phyloP scores from a whole-genome alignment of 371 early-diverging fungal species.

The Funneliformis caledonium region DNA sequence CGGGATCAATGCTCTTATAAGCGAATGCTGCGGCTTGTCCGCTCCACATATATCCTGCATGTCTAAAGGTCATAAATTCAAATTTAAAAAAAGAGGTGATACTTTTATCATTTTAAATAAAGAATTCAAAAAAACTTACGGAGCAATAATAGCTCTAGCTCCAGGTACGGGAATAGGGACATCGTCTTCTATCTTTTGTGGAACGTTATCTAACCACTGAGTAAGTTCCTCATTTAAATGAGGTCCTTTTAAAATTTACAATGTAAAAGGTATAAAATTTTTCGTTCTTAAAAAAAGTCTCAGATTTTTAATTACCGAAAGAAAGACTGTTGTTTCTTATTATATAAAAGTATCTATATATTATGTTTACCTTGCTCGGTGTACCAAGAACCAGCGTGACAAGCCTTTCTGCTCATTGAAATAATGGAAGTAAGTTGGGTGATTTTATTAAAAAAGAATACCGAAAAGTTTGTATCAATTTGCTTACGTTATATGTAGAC shows the following conservation, averaged over 20 bases:
- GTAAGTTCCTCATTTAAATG: conserved; percentile 55
- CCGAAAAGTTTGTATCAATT: too few relatives aligned
- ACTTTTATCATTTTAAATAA: not conserved
- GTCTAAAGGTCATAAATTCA: conserved; percentile 55
- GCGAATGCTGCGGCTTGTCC: conserved; percentile 90
- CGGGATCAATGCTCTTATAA: conserved; percentile 72
- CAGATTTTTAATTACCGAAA: conserved; percentile 31
- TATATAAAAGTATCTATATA: conserved; percentile 24
- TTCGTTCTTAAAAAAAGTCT: conserved; percentile 40
- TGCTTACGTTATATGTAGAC: too few relatives aligned
- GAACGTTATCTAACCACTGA: conserved; percentile 58
- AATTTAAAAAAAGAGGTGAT: not conserved
- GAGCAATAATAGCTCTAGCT: conserved; percentile 81
- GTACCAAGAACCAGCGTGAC: conserved; percentile 89
- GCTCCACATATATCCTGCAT: conserved; percentile 91
- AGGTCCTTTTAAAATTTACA: conserved; percentile 16
- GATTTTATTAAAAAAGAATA: too few relatives aligned
- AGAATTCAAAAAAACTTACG: conserved; percentile 56
- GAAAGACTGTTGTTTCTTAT: not conserved
- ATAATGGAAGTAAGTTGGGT: too few relatives aligned
- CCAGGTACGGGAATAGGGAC: conserved; percentile 57
- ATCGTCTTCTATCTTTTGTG: conserved; percentile 45
- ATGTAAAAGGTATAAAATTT: not conserved
- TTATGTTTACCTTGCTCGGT: conserved; percentile 51
- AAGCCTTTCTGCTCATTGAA: conserved; percentile 57